A percentile compares a stretch with the other conserved stretches of the same genome.
These are phyloP conservation scores for Oropetium thomaeum DNA, from an alignment of 176 grass and related monocot species.

Conservation along the genomic window DNA sequence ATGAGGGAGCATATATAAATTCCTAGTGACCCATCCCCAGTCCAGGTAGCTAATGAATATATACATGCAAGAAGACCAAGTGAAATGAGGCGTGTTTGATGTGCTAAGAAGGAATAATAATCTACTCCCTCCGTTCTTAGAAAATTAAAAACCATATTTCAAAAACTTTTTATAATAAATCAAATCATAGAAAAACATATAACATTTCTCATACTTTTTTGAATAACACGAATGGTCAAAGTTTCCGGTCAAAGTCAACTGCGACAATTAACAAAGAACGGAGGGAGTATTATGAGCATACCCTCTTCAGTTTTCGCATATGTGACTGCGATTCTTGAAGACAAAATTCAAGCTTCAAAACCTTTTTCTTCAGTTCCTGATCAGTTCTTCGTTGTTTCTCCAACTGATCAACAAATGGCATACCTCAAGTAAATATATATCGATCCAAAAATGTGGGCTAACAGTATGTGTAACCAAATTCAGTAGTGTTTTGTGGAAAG, in stretches of 20 bases:
- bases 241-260: too few species aligned
- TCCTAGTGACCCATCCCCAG: background rate
- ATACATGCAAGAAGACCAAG: background rate
- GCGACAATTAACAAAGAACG: too few species aligned
- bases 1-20: constrained; percentile 22
- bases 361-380: constrained; percentile 85
- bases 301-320: constrained; percentile 84
- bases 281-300: constrained; percentile 34
- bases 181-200: too few species aligned
- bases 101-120: background rate
- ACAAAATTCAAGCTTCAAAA: constrained; percentile 96
- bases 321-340: constrained; percentile 91
- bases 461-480: background rate
- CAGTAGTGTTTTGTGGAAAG: background rate
- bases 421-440: constrained; percentile 2
- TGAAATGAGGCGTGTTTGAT: background rate
- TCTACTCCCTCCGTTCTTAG: too few species aligned
- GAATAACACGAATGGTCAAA: too few species aligned
- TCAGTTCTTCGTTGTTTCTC: constrained; percentile 76
- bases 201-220: too few species aligned
- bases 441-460: background rate
- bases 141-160: too few species aligned
- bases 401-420: constrained; percentile 46
- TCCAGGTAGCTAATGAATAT: constrained; percentile 28
- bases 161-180: too few species aligned